Evolutionary conservation across 345 rosid species (phyloP).

Genomic region (Eutrema japonicum): DNA sequence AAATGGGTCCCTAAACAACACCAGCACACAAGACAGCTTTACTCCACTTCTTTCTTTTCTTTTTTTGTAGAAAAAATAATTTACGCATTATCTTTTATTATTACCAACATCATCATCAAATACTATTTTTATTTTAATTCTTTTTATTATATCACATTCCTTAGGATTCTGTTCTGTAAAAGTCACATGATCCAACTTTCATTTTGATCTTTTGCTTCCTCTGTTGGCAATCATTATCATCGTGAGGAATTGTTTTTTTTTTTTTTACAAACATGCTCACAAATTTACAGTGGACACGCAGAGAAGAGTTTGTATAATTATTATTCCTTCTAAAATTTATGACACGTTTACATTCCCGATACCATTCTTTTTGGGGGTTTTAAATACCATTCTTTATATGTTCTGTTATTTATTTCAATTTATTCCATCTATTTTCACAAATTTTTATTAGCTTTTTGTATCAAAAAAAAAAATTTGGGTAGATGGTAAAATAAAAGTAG

Average conservation of each 20-base stretch:
- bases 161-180: constrained; percentile 49
- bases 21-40: constrained; percentile 49
- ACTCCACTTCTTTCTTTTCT: constrained; percentile 35
- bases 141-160: constrained; percentile 40
- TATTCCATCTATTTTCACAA: constrained; percentile 2
- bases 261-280: constrained; percentile 29
- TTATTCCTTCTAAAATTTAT: constrained; percentile 12
- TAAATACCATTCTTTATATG: not conserved
- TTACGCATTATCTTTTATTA: constrained; percentile 38
- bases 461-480: constrained; percentile 1
- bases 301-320: constrained; percentile 18
- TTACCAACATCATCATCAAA: constrained; percentile 42
- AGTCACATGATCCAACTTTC: constrained; percentile 50
- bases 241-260: constrained; percentile 24
- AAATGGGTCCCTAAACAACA: constrained; percentile 42
- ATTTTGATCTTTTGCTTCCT: constrained; percentile 43
- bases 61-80: constrained; percentile 11
- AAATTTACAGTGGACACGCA: constrained; percentile 26
- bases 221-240: constrained; percentile 48
- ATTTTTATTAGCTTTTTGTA: not conserved
- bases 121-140: constrained; percentile 4
- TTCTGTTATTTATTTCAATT: constrained; percentile 10
- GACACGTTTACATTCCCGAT: constrained; percentile 41
- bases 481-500: constrained; percentile 22
- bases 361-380: not conserved